Percentiles rank a stretch among this genome's conserved stretches.
Conservation (phyloP, 345 rosid species). For the Brassica carinata region DNA sequence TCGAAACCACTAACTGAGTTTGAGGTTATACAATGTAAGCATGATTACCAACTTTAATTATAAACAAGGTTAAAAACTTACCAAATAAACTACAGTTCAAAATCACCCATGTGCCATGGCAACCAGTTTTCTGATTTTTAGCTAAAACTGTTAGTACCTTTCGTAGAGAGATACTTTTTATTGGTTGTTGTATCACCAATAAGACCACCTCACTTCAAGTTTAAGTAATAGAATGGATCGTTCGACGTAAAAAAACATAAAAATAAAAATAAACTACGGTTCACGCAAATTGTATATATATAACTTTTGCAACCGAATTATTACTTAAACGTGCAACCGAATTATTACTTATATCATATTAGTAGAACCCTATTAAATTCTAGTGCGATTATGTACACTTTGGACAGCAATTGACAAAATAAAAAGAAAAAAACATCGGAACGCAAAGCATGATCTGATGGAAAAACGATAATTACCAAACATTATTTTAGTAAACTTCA, state of each 20-base stretch:
- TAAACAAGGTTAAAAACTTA: not conserved
- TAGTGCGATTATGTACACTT: not conserved
- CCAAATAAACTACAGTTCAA: conserved; percentile 1
- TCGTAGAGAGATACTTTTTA: no score
- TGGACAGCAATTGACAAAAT: not conserved
- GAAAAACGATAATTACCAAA: not conserved
- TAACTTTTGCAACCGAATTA: not conserved
- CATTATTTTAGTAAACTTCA: not conserved
- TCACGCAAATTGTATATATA: not conserved
- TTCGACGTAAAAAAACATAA: no score
- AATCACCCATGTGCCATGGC: no score
- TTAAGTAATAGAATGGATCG: no score
- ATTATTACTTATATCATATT: not conserved
- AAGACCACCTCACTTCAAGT: no score
- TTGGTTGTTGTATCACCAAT: no score
- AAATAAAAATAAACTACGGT: not conserved
- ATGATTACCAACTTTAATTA: not conserved
- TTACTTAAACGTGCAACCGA: not conserved
- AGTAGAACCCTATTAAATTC: not conserved
- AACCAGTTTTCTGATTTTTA: no score
- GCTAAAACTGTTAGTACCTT: no score
- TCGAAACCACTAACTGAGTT: not conserved
- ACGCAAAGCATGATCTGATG: not conserved
- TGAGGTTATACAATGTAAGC: not conserved
- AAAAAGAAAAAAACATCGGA: not conserved